Evolutionary conservation across 441 rosid species (phyloP), one percentile per base, ranked within the genome.

Genomic region (Corymbia citriodora): DNA sequence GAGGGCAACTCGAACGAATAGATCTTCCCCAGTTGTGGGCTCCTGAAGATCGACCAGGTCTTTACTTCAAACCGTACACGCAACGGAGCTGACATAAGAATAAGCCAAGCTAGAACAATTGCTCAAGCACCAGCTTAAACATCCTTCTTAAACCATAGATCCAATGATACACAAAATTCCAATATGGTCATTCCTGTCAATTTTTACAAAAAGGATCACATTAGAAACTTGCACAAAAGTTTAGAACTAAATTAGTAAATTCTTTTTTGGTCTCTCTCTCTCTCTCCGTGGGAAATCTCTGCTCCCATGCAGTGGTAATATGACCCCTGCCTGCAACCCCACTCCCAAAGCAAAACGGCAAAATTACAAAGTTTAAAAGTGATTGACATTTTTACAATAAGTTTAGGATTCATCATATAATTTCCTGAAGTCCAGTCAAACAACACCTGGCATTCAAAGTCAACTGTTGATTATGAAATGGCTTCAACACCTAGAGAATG

Each of bases 101-200:
- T 65, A 88, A 63, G 3, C 83, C 82, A 88, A 52, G 45, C 83
- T 65, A 48, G 89, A 48, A 70, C 59, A 88, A 65, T 88, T 65
- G 54, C 89, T 16, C 2, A 88, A 19, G 49, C 89, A 49, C 83
- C 8, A 29, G 8, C 25, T 70, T 70, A 17, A 2, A 70, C 48
- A 33, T 70, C 25, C 25, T 4, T 65, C 36, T 65, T 65, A n/a
- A n/a, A 63, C 17, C n/a, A 63, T 13, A 63, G 33, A 14, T 33
- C 18, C 18, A 63, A 63, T 63, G 16, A 27, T 27, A 15, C 33
- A 29, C 5, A 17, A 15, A 29, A 63, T 27, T 2, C 4, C 31
- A 61, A 27, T 27, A 3, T 15, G 27, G 18, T 57, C 14, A 2
- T 61, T 57, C 10, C 0, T 0, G 13, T 16, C 3, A 61, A 63